These are phyloP conservation scores for Phytopythium chamaehyphon DNA, from an alignment of 352 stramenopile species.

Conservation along the genomic window DNA sequence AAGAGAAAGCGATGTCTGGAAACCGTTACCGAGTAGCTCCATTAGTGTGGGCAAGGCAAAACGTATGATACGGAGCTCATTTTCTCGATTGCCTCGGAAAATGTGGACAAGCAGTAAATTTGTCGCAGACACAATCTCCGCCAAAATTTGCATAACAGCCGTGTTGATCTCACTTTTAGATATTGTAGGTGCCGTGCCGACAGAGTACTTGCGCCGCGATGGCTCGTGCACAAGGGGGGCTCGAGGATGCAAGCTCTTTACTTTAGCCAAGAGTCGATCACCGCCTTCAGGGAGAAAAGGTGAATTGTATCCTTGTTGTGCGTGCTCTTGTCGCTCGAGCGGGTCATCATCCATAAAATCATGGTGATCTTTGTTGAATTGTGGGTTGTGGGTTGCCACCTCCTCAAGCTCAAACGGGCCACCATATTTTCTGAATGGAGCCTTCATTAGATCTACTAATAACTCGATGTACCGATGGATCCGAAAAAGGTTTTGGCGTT, in stretches of 20 bases:
- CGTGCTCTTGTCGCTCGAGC: not conserved
- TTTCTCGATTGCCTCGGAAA: conserved; percentile 49
- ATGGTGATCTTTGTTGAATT: conserved; percentile 21
- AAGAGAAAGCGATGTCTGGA: conserved; percentile 61
- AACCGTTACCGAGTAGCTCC: conserved; percentile 68
- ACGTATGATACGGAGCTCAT: conserved; percentile 56
- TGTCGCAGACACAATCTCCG: conserved; percentile 47
- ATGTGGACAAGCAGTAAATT: conserved; percentile 63
- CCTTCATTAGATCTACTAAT: conserved; percentile 59
- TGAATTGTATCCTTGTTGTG: too few species aligned
- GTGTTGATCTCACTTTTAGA: conserved; percentile 25
- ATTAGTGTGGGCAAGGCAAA: conserved; percentile 58
- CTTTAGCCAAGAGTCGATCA: not conserved
- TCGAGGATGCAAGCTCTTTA: not conserved
- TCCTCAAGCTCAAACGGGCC: conserved; percentile 57
- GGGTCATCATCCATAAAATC: conserved; percentile 12
- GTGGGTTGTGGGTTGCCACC: conserved; percentile 48
- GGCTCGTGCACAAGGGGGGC: conserved; percentile 18
- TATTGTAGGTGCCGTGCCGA: conserved; percentile 6
- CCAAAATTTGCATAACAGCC: conserved; percentile 46
- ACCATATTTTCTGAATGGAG: conserved; percentile 51
- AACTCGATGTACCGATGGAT: conserved; percentile 61
- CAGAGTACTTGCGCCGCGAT: conserved; percentile 22
- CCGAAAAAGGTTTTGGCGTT: conserved; percentile 49
- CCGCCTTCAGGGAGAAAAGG: too few species aligned